phyloP scores from a whole-genome alignment of 768 basidiomycete genomes.

The Inosperma sp. region DNA sequence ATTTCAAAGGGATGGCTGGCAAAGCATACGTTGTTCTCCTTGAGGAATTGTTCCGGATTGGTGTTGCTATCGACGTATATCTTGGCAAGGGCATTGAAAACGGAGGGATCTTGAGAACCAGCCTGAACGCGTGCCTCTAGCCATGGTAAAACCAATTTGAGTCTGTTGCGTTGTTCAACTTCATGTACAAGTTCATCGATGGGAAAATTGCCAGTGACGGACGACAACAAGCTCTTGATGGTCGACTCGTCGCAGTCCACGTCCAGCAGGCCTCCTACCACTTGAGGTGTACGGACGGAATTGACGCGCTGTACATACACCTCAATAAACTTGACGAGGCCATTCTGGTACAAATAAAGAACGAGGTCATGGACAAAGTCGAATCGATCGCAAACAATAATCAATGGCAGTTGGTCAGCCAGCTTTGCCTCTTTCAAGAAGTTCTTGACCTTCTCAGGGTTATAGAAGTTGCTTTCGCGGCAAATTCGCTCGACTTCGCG shows the following conservation, averaged over 20 bases:
- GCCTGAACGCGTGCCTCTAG: slow-evolving; percentile 88
- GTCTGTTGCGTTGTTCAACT: slow-evolving; percentile 91
- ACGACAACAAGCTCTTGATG: slow-evolving; percentile 90
- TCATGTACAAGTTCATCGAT: slow-evolving; percentile 97
- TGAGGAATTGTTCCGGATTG: slow-evolving; percentile 96
- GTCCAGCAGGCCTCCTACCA: slow-evolving; percentile 92
- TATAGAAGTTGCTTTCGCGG: slow-evolving; percentile 95
- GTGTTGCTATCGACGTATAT: slow-evolving; percentile 98
- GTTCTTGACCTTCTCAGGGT: slow-evolving; percentile 99
- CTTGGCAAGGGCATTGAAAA: slow-evolving; percentile 98
- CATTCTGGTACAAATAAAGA: slow-evolving; percentile 97
- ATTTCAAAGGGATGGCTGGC: slow-evolving; percentile 7
- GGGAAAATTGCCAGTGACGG: slow-evolving; percentile 95
- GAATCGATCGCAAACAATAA: slow-evolving; percentile 99
- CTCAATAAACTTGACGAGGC: slow-evolving; percentile 94
- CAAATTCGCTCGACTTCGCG: slow-evolving; percentile 99
- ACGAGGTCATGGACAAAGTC: slow-evolving; percentile 99
- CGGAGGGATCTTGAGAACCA: slow-evolving; percentile 89
- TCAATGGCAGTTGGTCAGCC: slow-evolving; percentile 92
- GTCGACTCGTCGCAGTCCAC: slow-evolving; percentile 97
- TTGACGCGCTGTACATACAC: slow-evolving; percentile 99
- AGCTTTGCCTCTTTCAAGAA: slow-evolving; percentile 99
- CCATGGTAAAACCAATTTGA: slow-evolving; percentile 98
- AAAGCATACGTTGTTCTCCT: slow-evolving; percentile 89
- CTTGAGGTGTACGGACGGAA: slow-evolving; percentile 94